Conservation (phyloP, 1,284 basidiomycete genomes). For the Ceratobasidium sp. region DNA sequence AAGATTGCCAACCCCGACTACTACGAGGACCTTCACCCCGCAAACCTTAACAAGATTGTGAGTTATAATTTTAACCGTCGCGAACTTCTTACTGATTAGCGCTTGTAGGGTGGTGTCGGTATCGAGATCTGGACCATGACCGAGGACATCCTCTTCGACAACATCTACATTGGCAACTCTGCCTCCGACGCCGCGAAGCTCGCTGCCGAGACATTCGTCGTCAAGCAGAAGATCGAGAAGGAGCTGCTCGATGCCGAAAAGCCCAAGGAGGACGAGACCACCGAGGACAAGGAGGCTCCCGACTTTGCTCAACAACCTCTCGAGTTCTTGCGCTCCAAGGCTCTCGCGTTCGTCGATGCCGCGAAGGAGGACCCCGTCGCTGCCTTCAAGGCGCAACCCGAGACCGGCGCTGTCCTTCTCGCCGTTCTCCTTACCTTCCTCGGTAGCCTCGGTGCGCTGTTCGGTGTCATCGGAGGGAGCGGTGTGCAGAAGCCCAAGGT, state of each 20-base stretch:
- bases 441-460: slow-evolving; percentile 83
- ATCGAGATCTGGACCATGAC: slow-evolving; percentile 99
- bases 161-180: slow-evolving; percentile 94
- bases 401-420: slow-evolving; percentile 83
- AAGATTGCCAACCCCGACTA: slow-evolving; percentile 93
- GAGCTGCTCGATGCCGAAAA: slow-evolving; percentile 64
- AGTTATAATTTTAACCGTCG: slow-evolving; percentile 52
- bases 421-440: slow-evolving; percentile 82
- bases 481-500: slow-evolving; percentile 74
- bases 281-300: slow-evolving; percentile 59
- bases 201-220: slow-evolving; percentile 84
- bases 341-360: slow-evolving; percentile 78
- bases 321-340: slow-evolving; percentile 82
- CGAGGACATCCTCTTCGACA: slow-evolving; percentile 95
- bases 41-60: slow-evolving; percentile 88
- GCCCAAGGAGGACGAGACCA: slow-evolving; percentile 58
- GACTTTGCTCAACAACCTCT: slow-evolving; percentile 72
- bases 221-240: slow-evolving; percentile 83
- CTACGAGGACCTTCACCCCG: slow-evolving; percentile 91
- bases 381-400: slow-evolving; percentile 85
- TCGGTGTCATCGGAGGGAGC: slow-evolving; percentile 78
- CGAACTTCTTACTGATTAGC: slow-evolving; percentile 42
- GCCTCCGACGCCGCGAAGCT: slow-evolving; percentile 83
- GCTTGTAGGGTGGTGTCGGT: slow-evolving; percentile 84
- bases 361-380: slow-evolving; percentile 78